A percentile compares a stretch with the other conserved stretches of the same genome.
phyloP scores from a whole-genome alignment of 2,329 filamentous ascomycete species.

The Anthostomella pinea region DNA sequence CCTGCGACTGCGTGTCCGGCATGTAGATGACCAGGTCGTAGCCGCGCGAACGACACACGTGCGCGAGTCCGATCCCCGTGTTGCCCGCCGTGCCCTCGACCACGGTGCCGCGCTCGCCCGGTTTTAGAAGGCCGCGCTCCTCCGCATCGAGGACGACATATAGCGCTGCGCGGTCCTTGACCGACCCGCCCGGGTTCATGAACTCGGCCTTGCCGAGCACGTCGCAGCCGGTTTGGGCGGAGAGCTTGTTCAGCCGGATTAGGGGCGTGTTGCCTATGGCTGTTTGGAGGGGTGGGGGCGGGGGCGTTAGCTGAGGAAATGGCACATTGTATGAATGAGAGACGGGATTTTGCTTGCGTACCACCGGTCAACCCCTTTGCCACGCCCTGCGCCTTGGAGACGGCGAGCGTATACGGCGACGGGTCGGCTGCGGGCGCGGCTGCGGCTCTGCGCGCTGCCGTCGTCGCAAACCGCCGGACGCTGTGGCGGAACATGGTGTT shows the following conservation, averaged over 20 bases:
- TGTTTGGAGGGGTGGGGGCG: slow-evolving; percentile 36
- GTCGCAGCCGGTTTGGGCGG: slow-evolving; percentile 87
- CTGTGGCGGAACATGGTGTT: slow-evolving; percentile 66
- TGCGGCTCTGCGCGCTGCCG: slow-evolving; percentile 50
- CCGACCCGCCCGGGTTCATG: slow-evolving; percentile 93
- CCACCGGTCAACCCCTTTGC: slow-evolving; percentile 79
- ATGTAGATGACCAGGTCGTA: slow-evolving; percentile 99
- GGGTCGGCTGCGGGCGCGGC: slow-evolving; percentile 37
- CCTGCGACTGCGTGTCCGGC: slow-evolving; percentile 97
- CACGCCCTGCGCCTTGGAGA: slow-evolving; percentile 77
- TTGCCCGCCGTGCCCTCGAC: slow-evolving; percentile 97
- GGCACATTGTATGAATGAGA: not conserved
- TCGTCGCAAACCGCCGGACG: slow-evolving; percentile 64
- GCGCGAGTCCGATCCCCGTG: slow-evolving; percentile 94
- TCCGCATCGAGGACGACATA: slow-evolving; percentile 95
- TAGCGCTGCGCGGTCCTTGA: slow-evolving; percentile 94
- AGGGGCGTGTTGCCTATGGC: slow-evolving; percentile 97
- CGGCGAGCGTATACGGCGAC: slow-evolving; percentile 62
- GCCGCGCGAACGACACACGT: slow-evolving; percentile 88
- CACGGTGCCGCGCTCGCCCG: slow-evolving; percentile 91
- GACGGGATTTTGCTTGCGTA: slow-evolving; percentile 38
- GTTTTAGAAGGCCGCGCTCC: slow-evolving; percentile 74
- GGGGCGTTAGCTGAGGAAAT: not conserved
- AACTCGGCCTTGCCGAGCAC: slow-evolving; percentile 97
- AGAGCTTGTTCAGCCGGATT: slow-evolving; percentile 84